These are phyloP conservation scores for Trichosporon sp. DNA, from an alignment of 1,284 basidiomycete species.

Conservation along the genomic window DNA sequence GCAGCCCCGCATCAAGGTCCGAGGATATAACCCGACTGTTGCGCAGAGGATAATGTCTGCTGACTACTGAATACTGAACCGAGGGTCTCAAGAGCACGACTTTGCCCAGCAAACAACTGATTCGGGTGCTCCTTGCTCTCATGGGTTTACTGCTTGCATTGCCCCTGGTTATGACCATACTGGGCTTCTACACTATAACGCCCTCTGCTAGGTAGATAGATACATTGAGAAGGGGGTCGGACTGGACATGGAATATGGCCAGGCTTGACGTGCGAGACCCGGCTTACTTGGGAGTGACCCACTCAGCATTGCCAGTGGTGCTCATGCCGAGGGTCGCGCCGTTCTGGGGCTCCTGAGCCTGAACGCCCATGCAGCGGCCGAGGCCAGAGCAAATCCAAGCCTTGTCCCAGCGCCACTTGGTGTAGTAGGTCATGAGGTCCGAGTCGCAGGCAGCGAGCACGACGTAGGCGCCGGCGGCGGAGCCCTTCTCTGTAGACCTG, in stretches of 20 bases:
- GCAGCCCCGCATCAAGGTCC: not conserved
- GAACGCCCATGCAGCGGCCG: not conserved
- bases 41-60: no score
- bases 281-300: not conserved
- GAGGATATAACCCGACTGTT: no score
- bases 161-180: no score
- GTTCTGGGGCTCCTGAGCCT: not conserved
- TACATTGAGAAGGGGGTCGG: no score
- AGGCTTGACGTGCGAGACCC: not conserved
- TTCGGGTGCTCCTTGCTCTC: no score
- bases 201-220: not conserved
- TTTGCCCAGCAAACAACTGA: no score
- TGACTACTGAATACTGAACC: no score
- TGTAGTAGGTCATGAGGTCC: not conserved
- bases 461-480: not conserved
- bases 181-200: not conserved
- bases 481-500: not conserved
- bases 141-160: not conserved
- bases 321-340: not conserved
- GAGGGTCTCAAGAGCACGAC: no score
- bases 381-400: not conserved
- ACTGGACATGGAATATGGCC: no score
- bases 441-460: not conserved
- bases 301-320: not conserved
- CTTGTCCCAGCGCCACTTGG: constrained; percentile 1